Percentiles rank a stretch among this genome's conserved stretches.
Evolutionary conservation across 345 rosid genomes (phyloP).

Genomic region (Odontarrhena argentea): DNA sequence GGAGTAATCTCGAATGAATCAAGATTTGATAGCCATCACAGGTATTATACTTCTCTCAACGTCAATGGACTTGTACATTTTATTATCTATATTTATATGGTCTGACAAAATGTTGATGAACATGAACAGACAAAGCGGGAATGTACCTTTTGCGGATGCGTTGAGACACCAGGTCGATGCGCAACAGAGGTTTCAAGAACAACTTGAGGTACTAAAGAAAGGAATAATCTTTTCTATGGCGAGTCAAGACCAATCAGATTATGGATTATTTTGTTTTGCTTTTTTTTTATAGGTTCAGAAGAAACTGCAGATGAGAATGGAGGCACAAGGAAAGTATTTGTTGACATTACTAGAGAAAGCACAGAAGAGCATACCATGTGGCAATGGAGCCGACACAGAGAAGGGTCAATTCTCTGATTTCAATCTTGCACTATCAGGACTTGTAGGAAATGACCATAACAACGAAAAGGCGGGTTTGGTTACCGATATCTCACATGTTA

Average conservation of each 20-base stretch:
- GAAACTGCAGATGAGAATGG: constrained; percentile 81
- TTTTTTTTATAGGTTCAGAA: constrained; percentile 57
- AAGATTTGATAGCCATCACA: constrained; percentile 41
- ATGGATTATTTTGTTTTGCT: neutral
- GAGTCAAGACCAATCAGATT: neutral
- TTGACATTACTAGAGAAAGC: constrained; percentile 75
- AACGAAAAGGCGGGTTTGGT: constrained; percentile 32
- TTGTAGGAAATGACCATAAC: constrained; percentile 40
- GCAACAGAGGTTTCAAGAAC: constrained; percentile 60
- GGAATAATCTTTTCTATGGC: constrained; percentile 1
- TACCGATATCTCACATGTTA: constrained; percentile 13
- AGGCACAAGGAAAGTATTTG: constrained; percentile 84
- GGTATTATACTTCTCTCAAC: constrained; percentile 36
- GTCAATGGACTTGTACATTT: constrained; percentile 4
- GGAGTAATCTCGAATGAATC: constrained; percentile 43
- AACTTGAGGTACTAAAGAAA: constrained; percentile 60
- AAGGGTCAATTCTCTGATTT: constrained; percentile 49
- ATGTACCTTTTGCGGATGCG: constrained; percentile 52
- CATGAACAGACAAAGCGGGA: constrained; percentile 40
- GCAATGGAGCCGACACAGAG: constrained; percentile 35
- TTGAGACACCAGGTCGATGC: constrained; percentile 58
- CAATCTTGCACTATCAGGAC: constrained; percentile 51
- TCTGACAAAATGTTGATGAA: constrained; percentile 25
- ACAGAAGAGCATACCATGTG: constrained; percentile 53
- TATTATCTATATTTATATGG: neutral